Evolutionary conservation across 2,329 filamentous ascomycete species (phyloP).

Genomic region (Raffaelea arxii): DNA sequence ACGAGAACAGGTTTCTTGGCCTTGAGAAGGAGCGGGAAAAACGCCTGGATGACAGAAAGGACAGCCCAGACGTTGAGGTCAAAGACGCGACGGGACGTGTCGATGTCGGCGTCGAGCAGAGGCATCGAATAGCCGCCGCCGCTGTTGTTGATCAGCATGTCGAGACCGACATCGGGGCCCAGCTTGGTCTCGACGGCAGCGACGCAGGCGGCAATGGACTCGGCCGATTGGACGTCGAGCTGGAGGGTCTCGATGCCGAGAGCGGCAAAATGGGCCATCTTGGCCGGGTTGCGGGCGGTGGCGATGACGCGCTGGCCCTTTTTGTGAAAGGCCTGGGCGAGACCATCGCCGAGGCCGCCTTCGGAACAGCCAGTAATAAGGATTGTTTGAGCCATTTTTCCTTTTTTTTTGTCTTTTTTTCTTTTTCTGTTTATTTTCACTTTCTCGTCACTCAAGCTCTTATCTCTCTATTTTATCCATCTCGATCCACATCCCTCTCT

Average conservation of each 20-base stretch:
- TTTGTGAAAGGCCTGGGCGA: constrained; percentile 27
- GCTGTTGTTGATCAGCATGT: constrained; percentile 35
- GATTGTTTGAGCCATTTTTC: constrained; percentile 11
- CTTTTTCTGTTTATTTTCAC: too few relatives aligned
- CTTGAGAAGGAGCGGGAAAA: constrained; percentile 25
- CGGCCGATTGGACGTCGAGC: constrained; percentile 28
- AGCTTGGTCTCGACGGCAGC: constrained; percentile 22
- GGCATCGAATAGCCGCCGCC: constrained; percentile 22
- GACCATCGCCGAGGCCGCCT: constrained; percentile 29
- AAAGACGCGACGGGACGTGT: constrained; percentile 21
- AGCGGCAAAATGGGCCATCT: constrained; percentile 20
- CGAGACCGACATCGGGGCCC: constrained; percentile 17
- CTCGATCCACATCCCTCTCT: too few relatives aligned
- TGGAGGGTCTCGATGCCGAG: constrained; percentile 26
- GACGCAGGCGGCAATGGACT: constrained; percentile 23
- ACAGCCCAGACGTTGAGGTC: constrained; percentile 29
- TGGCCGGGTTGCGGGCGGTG: constrained; percentile 25
- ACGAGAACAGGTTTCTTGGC: constrained; percentile 14
- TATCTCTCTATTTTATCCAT: too few relatives aligned
- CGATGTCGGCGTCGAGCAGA: constrained; percentile 21
- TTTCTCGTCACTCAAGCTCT: too few relatives aligned
- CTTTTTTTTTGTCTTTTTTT: too few relatives aligned
- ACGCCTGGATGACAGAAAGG: constrained; percentile 27
- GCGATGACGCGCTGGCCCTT: constrained; percentile 29
- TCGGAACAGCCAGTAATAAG: constrained; percentile 29